Evolutionary conservation across 106 monocot species (phyloP).

Genomic region (Dendrobium huoshanense): DNA sequence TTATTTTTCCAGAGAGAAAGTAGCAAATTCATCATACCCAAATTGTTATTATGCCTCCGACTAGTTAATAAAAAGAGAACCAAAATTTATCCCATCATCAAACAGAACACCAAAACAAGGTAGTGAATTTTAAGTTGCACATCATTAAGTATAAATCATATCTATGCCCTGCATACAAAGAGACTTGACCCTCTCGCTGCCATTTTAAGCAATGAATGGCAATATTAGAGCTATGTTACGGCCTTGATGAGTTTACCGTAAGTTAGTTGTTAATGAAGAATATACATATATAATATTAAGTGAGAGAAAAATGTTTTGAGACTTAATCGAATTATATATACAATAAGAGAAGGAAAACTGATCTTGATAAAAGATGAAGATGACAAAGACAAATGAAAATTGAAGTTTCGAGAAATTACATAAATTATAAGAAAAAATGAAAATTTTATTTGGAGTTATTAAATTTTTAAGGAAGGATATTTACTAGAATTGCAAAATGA

Average conservation of each 20-base stretch:
- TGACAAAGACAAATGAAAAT: not conserved
- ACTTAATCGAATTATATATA: not conserved
- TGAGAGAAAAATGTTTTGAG: not conserved
- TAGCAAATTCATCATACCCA: not conserved
- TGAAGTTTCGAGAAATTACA: not conserved
- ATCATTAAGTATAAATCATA: not conserved
- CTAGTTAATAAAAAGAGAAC: not conserved
- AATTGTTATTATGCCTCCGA: not conserved
- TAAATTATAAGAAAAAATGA: not conserved
- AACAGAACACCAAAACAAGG: not conserved
- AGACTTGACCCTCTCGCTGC: not conserved
- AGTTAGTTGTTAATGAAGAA: not conserved
- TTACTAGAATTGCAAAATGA: no score
- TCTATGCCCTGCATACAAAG: not conserved
- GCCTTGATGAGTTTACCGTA: not conserved
- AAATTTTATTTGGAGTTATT: not conserved
- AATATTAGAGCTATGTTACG: not conserved
- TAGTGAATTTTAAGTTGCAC: not conserved
- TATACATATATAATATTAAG: not conserved
- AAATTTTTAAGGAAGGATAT: no score
- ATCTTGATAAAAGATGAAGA: no score
- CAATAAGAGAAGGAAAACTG: not conserved
- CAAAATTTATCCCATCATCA: not conserved
- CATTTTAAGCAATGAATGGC: not conserved
- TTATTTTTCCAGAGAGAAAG: not conserved